Evolutionary conservation across 345 rosid genomes (phyloP), one percentile per base, ranked within the genome.

Genomic region (Fremontodendron californicum): DNA sequence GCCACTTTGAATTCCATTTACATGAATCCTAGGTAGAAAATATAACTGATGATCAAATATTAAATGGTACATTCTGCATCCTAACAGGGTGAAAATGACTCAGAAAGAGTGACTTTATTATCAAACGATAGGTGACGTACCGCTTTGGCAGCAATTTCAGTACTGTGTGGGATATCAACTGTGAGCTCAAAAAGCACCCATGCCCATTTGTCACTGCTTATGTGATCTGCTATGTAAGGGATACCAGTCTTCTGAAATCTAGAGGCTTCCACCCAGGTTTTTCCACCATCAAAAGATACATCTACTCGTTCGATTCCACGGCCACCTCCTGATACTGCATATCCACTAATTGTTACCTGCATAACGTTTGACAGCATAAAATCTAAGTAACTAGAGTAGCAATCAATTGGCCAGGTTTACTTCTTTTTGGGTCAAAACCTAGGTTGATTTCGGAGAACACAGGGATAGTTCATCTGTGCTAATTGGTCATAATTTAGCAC

Each of bases 261-360:
- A 42, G 81, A 82, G 42, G 97, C 94, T 83, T 95, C 98, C 69
- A 86, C 75, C 98, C 97, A 95, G 77, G 80, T 90, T 85, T 89
- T 90, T 43, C 99, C 96, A 62, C 99, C 97, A 82, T 95, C 96
- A 3, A 90, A 60, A 29, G 99, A 93, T 73, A 93, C 85, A 83
- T 95, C 98, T 69, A 95, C 87, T 79, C 99, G 86, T 85, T 95
- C 99, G 77, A 94, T 94, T 71, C 98, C 97, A 0, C 97, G 95
- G 35, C 98, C 97, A 78, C 99, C 98, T 86, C 99, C 98, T 61
- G 97, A 89, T 60, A 81, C 89, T 5, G 98, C 97, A 81, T 93
- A 95, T 64, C 99, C 97, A 73, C 86, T 83, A 51, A 95, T 85
- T 73, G 77, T 88, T 64, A 92, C 90, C 98, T 95, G 87, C 71